Conservation (phyloP, 306 rosid species). For the Luffa aegyptiaca region DNA sequence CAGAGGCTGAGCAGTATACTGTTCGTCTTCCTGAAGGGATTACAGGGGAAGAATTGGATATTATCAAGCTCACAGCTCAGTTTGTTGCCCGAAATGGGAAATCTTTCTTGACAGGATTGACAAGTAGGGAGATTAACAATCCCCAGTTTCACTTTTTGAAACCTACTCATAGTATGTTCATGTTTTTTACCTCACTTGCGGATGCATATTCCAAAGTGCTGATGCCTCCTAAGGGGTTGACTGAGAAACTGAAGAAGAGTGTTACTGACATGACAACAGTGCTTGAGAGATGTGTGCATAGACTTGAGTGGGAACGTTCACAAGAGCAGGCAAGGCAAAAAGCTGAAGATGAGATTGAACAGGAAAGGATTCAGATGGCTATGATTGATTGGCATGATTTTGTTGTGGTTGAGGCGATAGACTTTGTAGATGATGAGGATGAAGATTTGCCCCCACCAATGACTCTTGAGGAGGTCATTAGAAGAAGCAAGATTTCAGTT, state of each 20-base stretch:
- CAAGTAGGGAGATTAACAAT: slow-evolving; percentile 83
- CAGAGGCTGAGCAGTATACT: slow-evolving; percentile 85
- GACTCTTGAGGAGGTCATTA: slow-evolving; percentile 89
- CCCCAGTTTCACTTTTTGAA: slow-evolving; percentile 91
- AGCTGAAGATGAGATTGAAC: slow-evolving; percentile 91
- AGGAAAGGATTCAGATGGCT: slow-evolving; percentile 85
- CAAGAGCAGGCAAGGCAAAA: slow-evolving; percentile 96
- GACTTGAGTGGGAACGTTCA: slow-evolving; percentile 91
- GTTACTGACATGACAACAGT: slow-evolving; percentile 78
- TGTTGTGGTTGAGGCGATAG: slow-evolving; percentile 90
- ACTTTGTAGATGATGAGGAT: slow-evolving; percentile 94
- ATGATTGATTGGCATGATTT: slow-evolving; percentile 99
- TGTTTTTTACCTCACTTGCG: slow-evolving; percentile 86
- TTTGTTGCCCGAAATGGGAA: slow-evolving; percentile 95
- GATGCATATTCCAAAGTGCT: slow-evolving; percentile 88
- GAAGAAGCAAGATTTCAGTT: slow-evolving; percentile 71
- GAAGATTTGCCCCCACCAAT: slow-evolving; percentile 89
- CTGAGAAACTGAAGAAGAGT: slow-evolving; percentile 71
- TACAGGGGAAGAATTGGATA: slow-evolving; percentile 88
- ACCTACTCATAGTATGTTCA: slow-evolving; percentile 94
- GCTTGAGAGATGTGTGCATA: slow-evolving; percentile 78
- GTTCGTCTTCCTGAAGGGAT: slow-evolving; percentile 95
- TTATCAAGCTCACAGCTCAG: slow-evolving; percentile 91
- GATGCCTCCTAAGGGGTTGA: slow-evolving; percentile 84
- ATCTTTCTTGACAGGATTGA: slow-evolving; percentile 79